Percentiles rank a stretch among this genome's conserved stretches.
Conservation (phyloP, 208 protist species). For the Acanthamoeba lugdunensis region DNA sequence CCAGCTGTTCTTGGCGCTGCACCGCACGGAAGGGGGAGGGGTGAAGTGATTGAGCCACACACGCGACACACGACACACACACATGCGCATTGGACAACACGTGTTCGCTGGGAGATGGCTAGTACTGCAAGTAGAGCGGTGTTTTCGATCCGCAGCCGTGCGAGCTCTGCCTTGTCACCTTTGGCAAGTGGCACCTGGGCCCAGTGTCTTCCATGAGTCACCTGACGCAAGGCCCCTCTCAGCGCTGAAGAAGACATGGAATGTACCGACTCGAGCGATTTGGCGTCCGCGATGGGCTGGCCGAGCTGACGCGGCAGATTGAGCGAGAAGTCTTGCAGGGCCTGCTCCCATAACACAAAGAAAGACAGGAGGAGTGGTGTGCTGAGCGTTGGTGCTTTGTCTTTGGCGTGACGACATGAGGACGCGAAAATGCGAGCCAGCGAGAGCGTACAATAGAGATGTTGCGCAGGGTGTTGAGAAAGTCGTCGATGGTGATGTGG, state of each 20-base stretch:
- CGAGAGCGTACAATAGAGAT: slow-evolving; percentile 26
- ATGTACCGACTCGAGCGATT: not conserved
- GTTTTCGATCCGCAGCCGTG: slow-evolving; percentile 33
- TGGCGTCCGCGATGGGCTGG: not conserved
- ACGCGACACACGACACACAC: not conserved
- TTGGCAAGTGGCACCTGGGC: not conserved
- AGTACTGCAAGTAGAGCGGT: slow-evolving; percentile 2
- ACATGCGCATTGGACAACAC: not conserved
- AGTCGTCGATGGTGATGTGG: slow-evolving; percentile 23
- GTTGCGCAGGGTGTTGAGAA: slow-evolving; percentile 31
- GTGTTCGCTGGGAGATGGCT: not conserved
- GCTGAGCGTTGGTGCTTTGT: not conserved
- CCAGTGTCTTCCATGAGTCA: not conserved
- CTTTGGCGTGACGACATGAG: not conserved
- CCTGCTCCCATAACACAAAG: not conserved
- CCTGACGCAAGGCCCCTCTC: not conserved
- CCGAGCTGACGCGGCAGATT: not conserved
- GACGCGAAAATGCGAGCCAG: not conserved
- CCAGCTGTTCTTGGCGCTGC: slow-evolving; percentile 28
- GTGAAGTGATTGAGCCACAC: not conserved
- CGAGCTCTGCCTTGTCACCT: not conserved
- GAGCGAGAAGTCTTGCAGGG: slow-evolving; percentile 48
- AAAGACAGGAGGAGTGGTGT: not conserved
- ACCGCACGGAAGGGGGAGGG: not conserved
- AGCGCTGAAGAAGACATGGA: not conserved